A percentile compares a stretch with the other conserved stretches of the same genome.
Evolutionary conservation across 1,139 yeast genomes (phyloP).

Genomic region (Suhomyces yuchorum): DNA sequence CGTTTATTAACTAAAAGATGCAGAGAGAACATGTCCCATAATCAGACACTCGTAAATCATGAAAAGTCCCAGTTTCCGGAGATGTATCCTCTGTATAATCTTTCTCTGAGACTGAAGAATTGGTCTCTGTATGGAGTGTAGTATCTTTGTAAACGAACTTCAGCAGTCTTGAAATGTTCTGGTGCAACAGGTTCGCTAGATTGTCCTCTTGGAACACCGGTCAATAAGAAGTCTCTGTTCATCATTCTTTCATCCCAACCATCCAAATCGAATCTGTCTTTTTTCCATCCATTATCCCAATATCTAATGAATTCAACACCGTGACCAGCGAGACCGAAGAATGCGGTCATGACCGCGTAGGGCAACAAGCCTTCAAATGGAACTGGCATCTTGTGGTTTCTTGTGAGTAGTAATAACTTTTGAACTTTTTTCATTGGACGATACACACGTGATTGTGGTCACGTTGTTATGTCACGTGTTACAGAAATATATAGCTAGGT

Average conservation of each 20-base stretch:
- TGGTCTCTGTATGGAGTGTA: constrained; percentile 54
- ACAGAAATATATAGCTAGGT: no score
- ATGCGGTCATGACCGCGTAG: constrained; percentile 61
- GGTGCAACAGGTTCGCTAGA: constrained; percentile 70
- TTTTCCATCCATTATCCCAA: constrained; percentile 53
- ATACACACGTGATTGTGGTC: constrained; percentile 10
- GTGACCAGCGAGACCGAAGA: constrained; percentile 52
- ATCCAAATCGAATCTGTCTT: constrained; percentile 60
- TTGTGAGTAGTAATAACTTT: constrained; percentile 2
- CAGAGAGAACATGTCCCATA: constrained; percentile 1
- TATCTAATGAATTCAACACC: constrained; percentile 50
- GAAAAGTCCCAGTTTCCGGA: constrained; percentile 53
- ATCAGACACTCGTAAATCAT: constrained; percentile 16
- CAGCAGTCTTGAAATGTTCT: constrained; percentile 56
- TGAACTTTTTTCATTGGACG: constrained; percentile 19
- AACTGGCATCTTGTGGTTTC: constrained; percentile 45
- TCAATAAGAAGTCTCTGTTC: constrained; percentile 73
- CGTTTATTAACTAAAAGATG: constrained; percentile 3
- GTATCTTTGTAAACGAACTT: constrained; percentile 41
- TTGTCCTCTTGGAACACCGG: constrained; percentile 75
- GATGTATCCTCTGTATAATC: constrained; percentile 52
- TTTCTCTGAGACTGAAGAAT: constrained; percentile 51
- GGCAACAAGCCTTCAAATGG: constrained; percentile 76
- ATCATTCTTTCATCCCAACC: constrained; percentile 60
- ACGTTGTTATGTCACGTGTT: neutral